Conservation (phyloP, 2,329 filamentous ascomycete genomes). For the Canariomyces notabilis region DNA sequence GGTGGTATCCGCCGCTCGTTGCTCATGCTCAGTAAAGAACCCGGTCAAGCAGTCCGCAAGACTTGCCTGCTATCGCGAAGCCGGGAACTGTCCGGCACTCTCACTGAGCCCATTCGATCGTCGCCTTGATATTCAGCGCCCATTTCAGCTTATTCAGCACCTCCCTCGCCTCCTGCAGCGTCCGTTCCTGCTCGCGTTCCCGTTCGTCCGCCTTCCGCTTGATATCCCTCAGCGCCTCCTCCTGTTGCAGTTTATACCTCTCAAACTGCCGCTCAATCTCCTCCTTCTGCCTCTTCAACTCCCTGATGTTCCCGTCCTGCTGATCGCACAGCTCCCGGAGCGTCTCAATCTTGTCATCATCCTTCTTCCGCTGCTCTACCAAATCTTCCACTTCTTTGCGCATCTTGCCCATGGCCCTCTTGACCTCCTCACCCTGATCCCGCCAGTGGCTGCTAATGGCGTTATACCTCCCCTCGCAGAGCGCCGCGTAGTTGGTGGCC, state of each 20-base stretch:
- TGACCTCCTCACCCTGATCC: constrained; percentile 59
- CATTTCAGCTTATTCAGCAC: constrained; percentile 66
- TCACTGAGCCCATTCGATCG: constrained; percentile 51
- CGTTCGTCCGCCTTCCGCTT: constrained; percentile 51
- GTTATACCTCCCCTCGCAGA: constrained; percentile 67
- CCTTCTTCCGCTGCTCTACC: constrained; percentile 49
- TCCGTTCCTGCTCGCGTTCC: constrained; percentile 56
- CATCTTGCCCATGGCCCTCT: constrained; percentile 46
- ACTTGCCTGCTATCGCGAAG: too few relatives aligned
- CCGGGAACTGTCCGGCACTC: too few relatives aligned
- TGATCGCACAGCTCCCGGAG: constrained; percentile 68
- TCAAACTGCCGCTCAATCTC: constrained; percentile 57
- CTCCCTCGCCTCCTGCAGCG: constrained; percentile 54
- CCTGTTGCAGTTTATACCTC: constrained; percentile 59
- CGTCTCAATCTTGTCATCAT: constrained; percentile 59
- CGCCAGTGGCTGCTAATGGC: constrained; percentile 62
- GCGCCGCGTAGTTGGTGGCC: constrained; percentile 57
- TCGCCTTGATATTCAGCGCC: constrained; percentile 64
- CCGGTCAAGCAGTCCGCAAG: too few relatives aligned
- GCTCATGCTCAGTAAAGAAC: too few relatives aligned
- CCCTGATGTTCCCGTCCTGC: constrained; percentile 62
- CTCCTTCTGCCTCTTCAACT: constrained; percentile 56
- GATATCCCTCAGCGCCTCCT: constrained; percentile 55
- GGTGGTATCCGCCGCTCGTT: not conserved
- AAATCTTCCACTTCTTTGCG: constrained; percentile 50